Evolutionary conservation across 2,329 filamentous ascomycete species (phyloP), one percentile per base, ranked within the genome.

Genomic region (Penicillium crustosum): DNA sequence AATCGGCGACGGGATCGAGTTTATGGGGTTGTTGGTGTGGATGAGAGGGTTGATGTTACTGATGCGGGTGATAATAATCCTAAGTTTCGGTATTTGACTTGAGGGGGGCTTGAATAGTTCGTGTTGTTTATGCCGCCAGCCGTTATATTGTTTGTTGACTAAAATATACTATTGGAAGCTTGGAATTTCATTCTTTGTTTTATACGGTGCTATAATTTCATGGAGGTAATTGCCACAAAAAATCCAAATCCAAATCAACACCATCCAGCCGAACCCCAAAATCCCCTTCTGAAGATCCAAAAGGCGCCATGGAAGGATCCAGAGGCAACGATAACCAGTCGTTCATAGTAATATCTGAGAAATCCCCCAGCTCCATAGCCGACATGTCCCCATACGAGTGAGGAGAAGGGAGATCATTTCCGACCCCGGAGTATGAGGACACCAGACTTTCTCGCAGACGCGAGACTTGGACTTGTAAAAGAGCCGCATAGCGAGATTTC

Each of bases 21-120:
- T 3, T 61, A 68, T 48, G 67, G 67, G n/a, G 36, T 29, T 10
- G 64, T 68, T 1, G 52, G 50, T 45, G 33, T 45, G 15, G 33
- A 65, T 48, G 49, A 60, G 6, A 57, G 56, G 3, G 59, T 68
- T 29, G 66, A 69, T 67, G 66, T 69, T 17, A 69, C 66, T 9
- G 56, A 61, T 4, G 63, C 58, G 13, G 67, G 66, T 8, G 67
- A 68, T 52, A 52, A 60, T 6, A 55, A 67, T 43, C 49, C 59
- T 0, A 58, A 58, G 1, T 68, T 69, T 55, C 57, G 67, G 6
- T 68, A 68, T 53, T n/a, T 65, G 54, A 61, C 58, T 44, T 68
- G 58, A 44, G 6, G 21, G 17, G n/a, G n/a, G 1, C 6, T 39
- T 12, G 38, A 3, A 19, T 39, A 21, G 38, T 39, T 39, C 38